Evolutionary conservation across 495 filamentous ascomycete species (phyloP), one percentile per base, ranked within the genome.

Genomic region (Talaromyces nanjingensis): DNA sequence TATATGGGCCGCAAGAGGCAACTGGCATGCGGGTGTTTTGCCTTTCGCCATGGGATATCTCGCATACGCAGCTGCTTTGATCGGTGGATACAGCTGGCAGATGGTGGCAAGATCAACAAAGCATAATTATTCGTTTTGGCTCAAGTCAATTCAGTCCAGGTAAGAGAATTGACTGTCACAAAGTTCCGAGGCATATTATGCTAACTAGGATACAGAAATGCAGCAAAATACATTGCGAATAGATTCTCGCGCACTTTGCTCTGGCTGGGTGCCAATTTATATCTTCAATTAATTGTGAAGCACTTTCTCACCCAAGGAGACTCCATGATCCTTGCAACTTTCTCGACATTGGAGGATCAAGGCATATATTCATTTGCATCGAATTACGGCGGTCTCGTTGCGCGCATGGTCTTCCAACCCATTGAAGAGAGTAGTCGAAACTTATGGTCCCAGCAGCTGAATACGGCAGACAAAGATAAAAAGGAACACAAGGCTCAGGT

Each of bases 271-370:
- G 80, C 78, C 9, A 93, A 83, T 66, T 82, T 97, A 64, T 92
- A 91, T 77, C 76, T 91, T n/a, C 94, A 99, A 73, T 90, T 88
- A 24, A 70, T 88, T 14, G 79, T 97, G 39, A 99, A 99, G 70
- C 92, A 97, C 73, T 64, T 98, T 62, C 85, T 98, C 25, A 98
- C 96, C 0, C 91, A 96, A 75, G 94, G 93, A 31, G 94, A 99
- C 79, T 88, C 91, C 9, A 84, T 97, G 70, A 84, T 98, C 33
- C 88, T 99, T 37, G 83, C 89, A 29, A 75, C 84, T 57, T 77
- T 98, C 63, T 86, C 91, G 25, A 84, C 87, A 2, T 81, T 91
- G 5, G 78, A 83, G 42, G 89, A 91, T 11, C 93, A 98, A 76
- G 94, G 94, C n/a, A 87, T 91, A 18, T 99, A 98, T 74, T 89